Evolutionary conservation across 148 eudicot genomes (phyloP).

Genomic region (Fagopyrum homotropicum): DNA sequence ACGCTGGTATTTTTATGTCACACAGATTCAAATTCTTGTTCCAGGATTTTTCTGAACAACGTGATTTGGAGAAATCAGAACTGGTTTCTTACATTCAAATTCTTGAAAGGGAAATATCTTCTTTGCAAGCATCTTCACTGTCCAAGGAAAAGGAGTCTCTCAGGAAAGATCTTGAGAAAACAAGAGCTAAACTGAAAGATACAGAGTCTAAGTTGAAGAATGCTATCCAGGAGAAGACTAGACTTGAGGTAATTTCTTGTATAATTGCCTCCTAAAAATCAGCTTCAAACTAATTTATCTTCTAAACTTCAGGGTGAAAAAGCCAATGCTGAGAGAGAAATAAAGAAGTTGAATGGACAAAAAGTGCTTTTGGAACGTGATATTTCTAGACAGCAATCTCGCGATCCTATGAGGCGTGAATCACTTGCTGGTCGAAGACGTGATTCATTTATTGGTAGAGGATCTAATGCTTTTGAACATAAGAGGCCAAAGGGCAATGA

Average conservation of each 20-base stretch:
- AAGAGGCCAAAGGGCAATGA: constrained; percentile 49
- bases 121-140: constrained; percentile 59
- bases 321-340: constrained; percentile 81
- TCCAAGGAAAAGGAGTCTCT: constrained; percentile 74
- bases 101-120: constrained; percentile 59
- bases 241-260: constrained; percentile 59
- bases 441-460: constrained; percentile 59
- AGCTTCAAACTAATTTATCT: not conserved
- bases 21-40: constrained; percentile 12
- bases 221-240: constrained; percentile 89
- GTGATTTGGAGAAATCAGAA: constrained; percentile 53
- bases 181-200: constrained; percentile 69
- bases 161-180: constrained; percentile 92
- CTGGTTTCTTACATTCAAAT: constrained; percentile 43
- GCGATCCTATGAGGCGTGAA: constrained; percentile 28
- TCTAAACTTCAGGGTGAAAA: constrained; percentile 70
- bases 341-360: constrained; percentile 62
- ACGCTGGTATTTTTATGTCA: not conserved
- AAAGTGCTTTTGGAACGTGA: constrained; percentile 88
- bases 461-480: constrained; percentile 49
- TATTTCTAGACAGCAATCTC: constrained; percentile 32
- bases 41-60: constrained; percentile 56
- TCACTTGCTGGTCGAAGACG: constrained; percentile 70
- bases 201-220: constrained; percentile 77
- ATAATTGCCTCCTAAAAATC: not conserved